These are phyloP conservation scores for Omphalea diandra DNA, from an alignment of 441 rosid genomes.

Conservation along the genomic window DNA sequence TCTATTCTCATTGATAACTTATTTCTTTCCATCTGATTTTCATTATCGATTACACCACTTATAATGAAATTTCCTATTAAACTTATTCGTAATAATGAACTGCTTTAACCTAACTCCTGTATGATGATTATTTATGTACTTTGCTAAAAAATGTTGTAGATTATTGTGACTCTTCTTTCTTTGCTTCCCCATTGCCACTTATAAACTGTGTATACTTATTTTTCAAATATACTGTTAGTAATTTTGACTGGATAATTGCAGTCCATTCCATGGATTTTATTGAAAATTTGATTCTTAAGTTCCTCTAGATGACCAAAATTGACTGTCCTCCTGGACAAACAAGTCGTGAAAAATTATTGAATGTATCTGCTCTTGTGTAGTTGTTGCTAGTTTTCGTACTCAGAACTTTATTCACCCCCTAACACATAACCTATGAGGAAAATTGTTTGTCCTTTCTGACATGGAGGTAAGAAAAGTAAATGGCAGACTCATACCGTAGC, in stretches of 20 bases:
- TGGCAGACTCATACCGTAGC: not conserved
- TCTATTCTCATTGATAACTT: constrained; percentile 13
- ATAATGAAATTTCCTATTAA: not conserved
- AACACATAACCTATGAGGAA: not conserved
- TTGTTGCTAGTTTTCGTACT: no score
- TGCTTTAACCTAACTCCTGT: not conserved
- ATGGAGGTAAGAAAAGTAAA: not conserved
- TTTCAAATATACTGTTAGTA: not conserved
- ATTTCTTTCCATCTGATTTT: constrained; percentile 8
- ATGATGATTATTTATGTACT: not conserved
- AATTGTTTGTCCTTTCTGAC: not conserved
- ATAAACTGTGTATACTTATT: not conserved
- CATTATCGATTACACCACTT: not conserved
- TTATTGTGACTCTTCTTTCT: not conserved
- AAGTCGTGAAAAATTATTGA: not conserved
- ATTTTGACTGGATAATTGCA: constrained; percentile 1
- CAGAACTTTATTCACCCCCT: not conserved
- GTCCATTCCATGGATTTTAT: not conserved
- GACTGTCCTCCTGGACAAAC: not conserved
- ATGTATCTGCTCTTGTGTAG: no score
- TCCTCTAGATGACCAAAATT: not conserved
- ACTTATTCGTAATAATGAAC: not conserved
- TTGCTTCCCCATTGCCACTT: not conserved
- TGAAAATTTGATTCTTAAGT: not conserved
- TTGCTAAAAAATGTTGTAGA: not conserved